phyloP scores from a whole-genome alignment of 2,329 filamentous ascomycete species.

The Colletotrichum sp. region DNA sequence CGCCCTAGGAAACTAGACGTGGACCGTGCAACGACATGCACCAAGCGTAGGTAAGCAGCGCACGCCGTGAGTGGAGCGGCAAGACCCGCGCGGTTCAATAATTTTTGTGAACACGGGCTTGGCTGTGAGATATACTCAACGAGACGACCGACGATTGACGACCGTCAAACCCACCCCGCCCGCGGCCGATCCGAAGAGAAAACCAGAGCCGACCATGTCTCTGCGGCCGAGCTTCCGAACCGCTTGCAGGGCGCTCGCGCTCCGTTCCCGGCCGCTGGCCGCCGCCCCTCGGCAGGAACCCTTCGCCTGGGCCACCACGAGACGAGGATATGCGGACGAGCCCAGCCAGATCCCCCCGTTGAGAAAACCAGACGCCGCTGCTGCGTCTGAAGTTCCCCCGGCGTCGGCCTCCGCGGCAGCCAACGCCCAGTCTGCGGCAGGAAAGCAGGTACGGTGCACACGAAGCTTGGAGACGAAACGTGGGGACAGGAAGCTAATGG shows the following conservation, averaged over 20 bases:
- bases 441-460: neutral
- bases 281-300: slow-evolving; percentile 26
- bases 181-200: neutral
- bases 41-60: neutral
- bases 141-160: neutral
- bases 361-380: neutral
- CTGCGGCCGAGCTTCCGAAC: slow-evolving; percentile 57
- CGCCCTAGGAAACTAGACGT: neutral
- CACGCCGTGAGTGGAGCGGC: slow-evolving; percentile 9
- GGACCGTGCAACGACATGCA: neutral
- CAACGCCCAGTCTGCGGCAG: neutral
- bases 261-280: slow-evolving; percentile 40
- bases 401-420: neutral
- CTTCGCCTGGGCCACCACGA: slow-evolving; percentile 28
- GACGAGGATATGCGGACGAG: slow-evolving; percentile 32
- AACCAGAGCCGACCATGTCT: slow-evolving; percentile 47
- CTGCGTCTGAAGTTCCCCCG: neutral
- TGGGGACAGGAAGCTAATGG: neutral
- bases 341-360: neutral
- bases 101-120: slow-evolving; percentile 12
- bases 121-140: neutral
- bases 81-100: slow-evolving; percentile 18
- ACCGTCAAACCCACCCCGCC: neutral
- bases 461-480: neutral
- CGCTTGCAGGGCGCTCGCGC: slow-evolving; percentile 44